Base-by-base conservation (phyloP, 2,329 filamentous ascomycete species). In the Fusarium caatingaense region DNA sequence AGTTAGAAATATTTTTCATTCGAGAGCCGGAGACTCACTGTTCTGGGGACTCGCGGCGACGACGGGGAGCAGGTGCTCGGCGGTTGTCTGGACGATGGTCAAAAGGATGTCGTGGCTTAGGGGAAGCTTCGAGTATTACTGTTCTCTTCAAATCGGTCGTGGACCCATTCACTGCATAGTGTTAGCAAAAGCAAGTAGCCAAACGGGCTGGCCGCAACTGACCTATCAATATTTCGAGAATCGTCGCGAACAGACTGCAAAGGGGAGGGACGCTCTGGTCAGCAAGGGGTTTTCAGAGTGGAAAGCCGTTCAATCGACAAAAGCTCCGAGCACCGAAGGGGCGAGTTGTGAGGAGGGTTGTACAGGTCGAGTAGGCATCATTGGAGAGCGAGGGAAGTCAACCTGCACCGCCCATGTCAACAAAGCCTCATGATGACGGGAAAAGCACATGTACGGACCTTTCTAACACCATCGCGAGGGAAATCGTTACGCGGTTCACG, bases 401-500 rank as follows among this genome's bases (percentile, higher is more conserved):
- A 81, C 80, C 80, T 80, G 62, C 23, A 61, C 60, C 45, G 41
- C 23, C 18, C 45, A 53, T 34, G 68, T 77, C 55, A 76, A 69
- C 47, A 66, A 57, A 64, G 64, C 55, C 66, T 50, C 50, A 40
- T 25, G 16, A 44, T 56, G 32, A 56, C 27, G 40, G 28, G 37
- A 40, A 27, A 45, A 20, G n/a, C 53, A 50, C 49, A 51, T 48
- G 20, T 41, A 63, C 77, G 47, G 80, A 95, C 93, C 93, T 97
- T 97, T 94, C 91, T 94, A 80, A 95, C 88, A 82, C 93, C 93
- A 83, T 96, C 93, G 83, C 92, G 91, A 77, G 92, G 91, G 75
- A 87, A 91, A 40, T 83, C 80, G 42, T 78, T 78, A 58, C 80
- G 80, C 37, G 81, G 76, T 48, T 75, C 72, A 58, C 77, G 80